Evolutionary conservation across 2,329 filamentous ascomycete genomes (phyloP), one percentile per base, ranked within the genome.

Genomic region (Grosmannia clavigera): DNA sequence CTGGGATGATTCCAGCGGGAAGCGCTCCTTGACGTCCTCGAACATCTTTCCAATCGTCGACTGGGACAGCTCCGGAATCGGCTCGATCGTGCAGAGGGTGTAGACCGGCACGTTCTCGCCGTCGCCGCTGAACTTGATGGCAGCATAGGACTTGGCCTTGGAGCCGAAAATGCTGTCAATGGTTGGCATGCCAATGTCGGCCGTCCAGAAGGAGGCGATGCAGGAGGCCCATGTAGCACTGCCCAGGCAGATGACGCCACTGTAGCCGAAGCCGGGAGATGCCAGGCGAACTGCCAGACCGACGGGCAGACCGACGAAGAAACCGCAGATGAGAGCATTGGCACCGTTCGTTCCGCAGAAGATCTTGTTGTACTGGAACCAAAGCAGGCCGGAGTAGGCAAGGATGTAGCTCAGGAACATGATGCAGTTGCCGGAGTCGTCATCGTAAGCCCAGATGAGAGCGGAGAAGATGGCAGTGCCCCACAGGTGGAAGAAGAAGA

Each of bases 311-410:
- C 79, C 79, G 5, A 77, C 60, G 1, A 74, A 66, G 4, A 75
- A 70, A 14, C 76, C 77, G 12, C 71, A 64, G 7, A 78, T 64
- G 5, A 82, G 71, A 6, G 76, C 75, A 64, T 75, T 75, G 52
- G 80, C 68, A 1, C 75, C 75, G 59, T 76, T 71, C 1, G 76
- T 74, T 0, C 78, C 79, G 9, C 75, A 74, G 65, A 79, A 81
- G 51, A 81, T 79, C 67, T 76, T 78, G 48, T 71, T 78, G 67
- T 78, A 79, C 65, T 79, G 79, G 61, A 81, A 81, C 65, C 75
- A 77, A 7, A 81, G 71, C 50, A 81, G 66, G 3, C 79, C 80
- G 27, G 75, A 79, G 60, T 68, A 68, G 11, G 67, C 65, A 7
- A 61, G 63, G 11, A 68, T 58, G 59, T 68, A 68, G 14, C 58